Evolutionary conservation across 2,329 filamentous ascomycete genomes (phyloP).

Genomic region (Alternaria sp.): DNA sequence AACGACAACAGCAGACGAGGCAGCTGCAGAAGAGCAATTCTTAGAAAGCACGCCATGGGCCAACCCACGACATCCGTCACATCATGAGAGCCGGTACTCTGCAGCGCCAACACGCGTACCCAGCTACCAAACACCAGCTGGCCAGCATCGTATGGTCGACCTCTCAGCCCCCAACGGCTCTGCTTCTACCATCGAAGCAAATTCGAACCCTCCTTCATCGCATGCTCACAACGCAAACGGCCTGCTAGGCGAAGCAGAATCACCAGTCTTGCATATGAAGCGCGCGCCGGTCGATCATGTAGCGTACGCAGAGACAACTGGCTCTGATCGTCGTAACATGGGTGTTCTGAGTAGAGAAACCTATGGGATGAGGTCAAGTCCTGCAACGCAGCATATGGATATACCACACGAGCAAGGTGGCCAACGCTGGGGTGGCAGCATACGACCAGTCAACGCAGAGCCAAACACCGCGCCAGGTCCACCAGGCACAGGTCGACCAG

Average conservation of each 20-base stretch:
- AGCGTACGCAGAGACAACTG: slow-evolving; percentile 38
- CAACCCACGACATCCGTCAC: slow-evolving; percentile 72
- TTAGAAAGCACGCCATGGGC: slow-evolving; percentile 92
- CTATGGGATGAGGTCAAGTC: slow-evolving; percentile 45
- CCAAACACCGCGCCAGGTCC: slow-evolving; percentile 24
- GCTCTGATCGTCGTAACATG: slow-evolving; percentile 39
- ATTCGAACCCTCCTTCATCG: slow-evolving; percentile 52
- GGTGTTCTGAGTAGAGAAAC: slow-evolving; percentile 37
- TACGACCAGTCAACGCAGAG: slow-evolving; percentile 31
- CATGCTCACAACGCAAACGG: slow-evolving; percentile 39
- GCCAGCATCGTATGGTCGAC: slow-evolving; percentile 48
- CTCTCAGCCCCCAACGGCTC: slow-evolving; percentile 50
- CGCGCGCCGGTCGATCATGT: slow-evolving; percentile 43
- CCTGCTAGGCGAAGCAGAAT: slow-evolving; percentile 46
- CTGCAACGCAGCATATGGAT: slow-evolving; percentile 38
- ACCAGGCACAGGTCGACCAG: slow-evolving; percentile 36
- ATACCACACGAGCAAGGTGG: slow-evolving; percentile 36
- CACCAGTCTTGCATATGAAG: slow-evolving; percentile 52
- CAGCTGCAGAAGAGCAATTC: slow-evolving; percentile 80
- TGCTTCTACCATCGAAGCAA: slow-evolving; percentile 52
- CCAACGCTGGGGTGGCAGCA: slow-evolving; percentile 38
- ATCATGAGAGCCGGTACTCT: slow-evolving; percentile 48
- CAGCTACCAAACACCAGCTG: slow-evolving; percentile 50
- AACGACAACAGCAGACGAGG: slow-evolving; percentile 59
- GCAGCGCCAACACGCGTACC: slow-evolving; percentile 39